phyloP scores from a whole-genome alignment of 106 monocot species.

The Alisma plantagoaquatica region DNA sequence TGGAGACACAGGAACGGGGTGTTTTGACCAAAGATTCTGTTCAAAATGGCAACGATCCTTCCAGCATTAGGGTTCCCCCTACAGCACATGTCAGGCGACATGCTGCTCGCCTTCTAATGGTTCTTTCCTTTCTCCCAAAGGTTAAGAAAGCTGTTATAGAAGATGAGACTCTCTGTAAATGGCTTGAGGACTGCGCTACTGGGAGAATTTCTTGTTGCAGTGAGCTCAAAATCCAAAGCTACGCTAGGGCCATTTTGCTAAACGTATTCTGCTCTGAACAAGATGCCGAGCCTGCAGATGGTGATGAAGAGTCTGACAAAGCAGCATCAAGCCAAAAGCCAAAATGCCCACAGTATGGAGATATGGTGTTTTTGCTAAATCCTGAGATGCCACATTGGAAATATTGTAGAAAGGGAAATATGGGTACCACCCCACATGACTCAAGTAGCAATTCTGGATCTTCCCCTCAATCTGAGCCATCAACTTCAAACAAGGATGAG shows the following conservation, averaged over 20 bases:
- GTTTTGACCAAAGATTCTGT: conserved; percentile 24
- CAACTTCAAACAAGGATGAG: conserved; percentile 4
- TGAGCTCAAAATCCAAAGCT: conserved; percentile 85
- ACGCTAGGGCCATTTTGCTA: conserved; percentile 66
- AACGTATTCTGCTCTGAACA: conserved; percentile 40
- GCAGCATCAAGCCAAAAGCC: conserved; percentile 11
- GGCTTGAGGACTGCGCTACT: conserved; percentile 88
- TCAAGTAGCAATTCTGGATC: conserved; percentile 5
- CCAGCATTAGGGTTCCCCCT: conserved; percentile 78
- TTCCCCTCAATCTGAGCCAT: conserved; percentile 3
- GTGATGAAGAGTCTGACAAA: background rate
- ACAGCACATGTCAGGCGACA: conserved; percentile 87
- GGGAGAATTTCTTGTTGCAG: conserved; percentile 50
- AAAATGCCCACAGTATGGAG: conserved; percentile 49
- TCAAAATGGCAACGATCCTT: conserved; percentile 39
- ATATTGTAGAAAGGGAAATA: conserved; percentile 15
- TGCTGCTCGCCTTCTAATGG: conserved; percentile 74
- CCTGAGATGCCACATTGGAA: conserved; percentile 69
- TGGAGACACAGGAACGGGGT: conserved; percentile 39
- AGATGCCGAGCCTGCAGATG: conserved; percentile 4
- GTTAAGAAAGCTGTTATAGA: conserved; percentile 38
- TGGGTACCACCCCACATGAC: conserved; percentile 5
- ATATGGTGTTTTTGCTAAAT: conserved; percentile 88
- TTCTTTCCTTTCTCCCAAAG: conserved; percentile 66
- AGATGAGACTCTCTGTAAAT: conserved; percentile 65